phyloP scores from a whole-genome alignment of 306 rosid genomes.

The Rosa multiflora region DNA sequence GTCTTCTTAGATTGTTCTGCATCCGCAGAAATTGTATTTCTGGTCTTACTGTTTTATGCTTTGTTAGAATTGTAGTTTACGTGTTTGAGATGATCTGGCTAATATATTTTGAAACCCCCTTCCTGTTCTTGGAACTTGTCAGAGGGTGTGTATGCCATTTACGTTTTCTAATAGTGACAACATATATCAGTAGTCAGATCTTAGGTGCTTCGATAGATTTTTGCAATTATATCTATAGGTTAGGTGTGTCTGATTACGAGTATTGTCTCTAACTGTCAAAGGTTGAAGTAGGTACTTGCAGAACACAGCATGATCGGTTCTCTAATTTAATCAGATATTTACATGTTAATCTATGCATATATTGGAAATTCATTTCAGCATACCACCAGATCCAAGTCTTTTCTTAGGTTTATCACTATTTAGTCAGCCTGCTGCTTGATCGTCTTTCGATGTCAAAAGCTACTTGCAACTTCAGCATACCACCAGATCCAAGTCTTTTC shows the following conservation, averaged over 20 bases:
- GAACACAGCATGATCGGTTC: neutral
- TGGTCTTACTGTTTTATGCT: neutral
- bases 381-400: too few species aligned
- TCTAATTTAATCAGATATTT: too few species aligned
- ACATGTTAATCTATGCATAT: too few species aligned
- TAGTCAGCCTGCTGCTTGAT: too few species aligned
- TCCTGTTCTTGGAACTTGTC: neutral
- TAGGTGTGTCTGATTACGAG: neutral
- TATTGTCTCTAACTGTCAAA: neutral
- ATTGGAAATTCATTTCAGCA: too few species aligned
- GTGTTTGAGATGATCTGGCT: neutral
- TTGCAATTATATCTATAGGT: neutral
- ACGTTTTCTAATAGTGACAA: neutral
- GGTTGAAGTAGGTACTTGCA: neutral
- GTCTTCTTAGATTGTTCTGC: neutral
- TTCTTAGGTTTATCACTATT: too few species aligned
- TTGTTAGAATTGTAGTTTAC: neutral
- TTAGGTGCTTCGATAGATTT: neutral
- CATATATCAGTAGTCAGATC: neutral
- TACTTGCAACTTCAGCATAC: too few species aligned
- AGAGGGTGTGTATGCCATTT: neutral
- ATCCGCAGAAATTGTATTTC: neutral
- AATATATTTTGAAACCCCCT: neutral
- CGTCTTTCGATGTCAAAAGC: too few species aligned
- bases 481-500: too few species aligned